These are phyloP conservation scores for Aspergillus sergii DNA, from an alignment of 2,329 filamentous ascomycete genomes.

Conservation along the genomic window DNA sequence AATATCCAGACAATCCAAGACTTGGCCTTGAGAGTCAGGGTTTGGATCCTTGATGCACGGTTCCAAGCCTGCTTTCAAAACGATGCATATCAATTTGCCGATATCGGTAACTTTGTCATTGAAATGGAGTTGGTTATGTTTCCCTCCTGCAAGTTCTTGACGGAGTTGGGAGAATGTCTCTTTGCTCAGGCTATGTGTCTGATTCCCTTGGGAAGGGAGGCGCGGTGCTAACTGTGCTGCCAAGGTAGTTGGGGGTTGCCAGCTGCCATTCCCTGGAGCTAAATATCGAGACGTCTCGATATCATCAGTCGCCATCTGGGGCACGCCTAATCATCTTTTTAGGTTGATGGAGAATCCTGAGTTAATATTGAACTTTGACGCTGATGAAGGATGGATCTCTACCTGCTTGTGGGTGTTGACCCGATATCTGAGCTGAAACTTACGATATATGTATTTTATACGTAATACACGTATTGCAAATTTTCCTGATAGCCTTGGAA, in stretches of 20 bases:
- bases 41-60: slow-evolving; percentile 60
- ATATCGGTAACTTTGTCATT: slow-evolving; percentile 75
- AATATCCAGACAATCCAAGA: slow-evolving; percentile 73
- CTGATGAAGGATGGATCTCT: background rate
- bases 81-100: slow-evolving; percentile 82
- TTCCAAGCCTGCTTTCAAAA: slow-evolving; percentile 77
- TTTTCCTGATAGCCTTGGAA: background rate
- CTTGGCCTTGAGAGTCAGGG: slow-evolving; percentile 47
- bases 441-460: background rate
- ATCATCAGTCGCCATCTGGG: slow-evolving; percentile 31
- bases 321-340: slow-evolving; percentile 18
- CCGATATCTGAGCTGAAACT: background rate
- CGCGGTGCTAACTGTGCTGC: slow-evolving; percentile 86
- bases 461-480: background rate
- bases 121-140: slow-evolving; percentile 48
- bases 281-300: slow-evolving; percentile 16
- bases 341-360: background rate
- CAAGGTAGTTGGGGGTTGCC: slow-evolving; percentile 69
- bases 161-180: slow-evolving; percentile 76
- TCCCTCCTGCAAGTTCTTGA: slow-evolving; percentile 60
- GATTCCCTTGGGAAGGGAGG: slow-evolving; percentile 66
- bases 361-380: background rate
- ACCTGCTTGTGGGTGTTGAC: background rate
- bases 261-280: slow-evolving; percentile 22
- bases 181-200: slow-evolving; percentile 65